phyloP scores from a whole-genome alignment of 495 filamentous ascomycete species.

The Usnea hakonensis region DNA sequence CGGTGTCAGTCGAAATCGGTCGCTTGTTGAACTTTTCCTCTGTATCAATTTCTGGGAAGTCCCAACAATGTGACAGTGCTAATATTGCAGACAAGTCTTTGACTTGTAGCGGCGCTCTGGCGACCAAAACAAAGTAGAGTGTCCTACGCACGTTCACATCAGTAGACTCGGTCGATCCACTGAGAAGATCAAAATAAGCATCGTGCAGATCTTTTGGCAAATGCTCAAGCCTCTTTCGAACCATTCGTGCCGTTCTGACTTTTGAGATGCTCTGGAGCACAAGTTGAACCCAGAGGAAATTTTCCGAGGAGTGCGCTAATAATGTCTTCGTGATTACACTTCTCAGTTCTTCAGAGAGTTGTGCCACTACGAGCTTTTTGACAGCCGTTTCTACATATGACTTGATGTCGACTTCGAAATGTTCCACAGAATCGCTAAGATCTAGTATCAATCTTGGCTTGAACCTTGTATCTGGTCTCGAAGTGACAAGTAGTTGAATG shows the following conservation, averaged over 20 bases:
- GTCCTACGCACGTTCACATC: neutral
- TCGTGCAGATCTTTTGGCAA: neutral
- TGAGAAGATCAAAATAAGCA: neutral
- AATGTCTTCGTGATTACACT: neutral
- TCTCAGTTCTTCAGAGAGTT: neutral
- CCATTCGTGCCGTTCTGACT: neutral
- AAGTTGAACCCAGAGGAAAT: neutral
- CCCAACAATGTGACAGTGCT: neutral
- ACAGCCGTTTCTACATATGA: neutral
- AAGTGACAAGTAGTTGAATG: neutral
- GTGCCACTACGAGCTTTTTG: neutral
- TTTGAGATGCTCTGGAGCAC: neutral
- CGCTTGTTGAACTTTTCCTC: neutral
- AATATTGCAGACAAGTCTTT: neutral
- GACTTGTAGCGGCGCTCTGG: neutral
- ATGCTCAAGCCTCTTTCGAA: neutral
- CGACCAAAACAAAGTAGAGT: neutral
- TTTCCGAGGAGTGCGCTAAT: neutral
- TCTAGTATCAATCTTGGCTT: neutral
- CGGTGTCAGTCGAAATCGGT: neutral
- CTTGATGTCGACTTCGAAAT: neutral
- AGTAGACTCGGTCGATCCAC: neutral
- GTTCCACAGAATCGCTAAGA: neutral
- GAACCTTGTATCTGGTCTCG: neutral
- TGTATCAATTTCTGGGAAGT: neutral